Conservation (phyloP, 225 moss, liverwort and hornwort genomes). For the Sphagnum tenellum region DNA sequence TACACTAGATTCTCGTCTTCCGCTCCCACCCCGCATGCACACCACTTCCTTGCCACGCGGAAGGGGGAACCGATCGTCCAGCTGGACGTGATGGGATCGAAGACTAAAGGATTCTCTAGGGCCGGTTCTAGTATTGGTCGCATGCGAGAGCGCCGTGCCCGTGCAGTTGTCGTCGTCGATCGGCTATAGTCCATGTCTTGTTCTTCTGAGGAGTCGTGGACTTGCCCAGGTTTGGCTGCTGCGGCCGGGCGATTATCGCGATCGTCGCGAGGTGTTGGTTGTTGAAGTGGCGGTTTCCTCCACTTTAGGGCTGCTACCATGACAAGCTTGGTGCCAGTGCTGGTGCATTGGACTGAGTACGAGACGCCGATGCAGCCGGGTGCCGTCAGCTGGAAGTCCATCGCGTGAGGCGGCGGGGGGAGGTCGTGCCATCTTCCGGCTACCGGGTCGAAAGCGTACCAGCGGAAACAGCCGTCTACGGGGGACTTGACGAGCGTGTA, state of each 20-base stretch:
- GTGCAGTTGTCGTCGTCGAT: no score
- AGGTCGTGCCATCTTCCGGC: constrained; percentile 5
- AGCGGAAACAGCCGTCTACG: neutral
- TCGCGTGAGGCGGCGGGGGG: constrained; percentile 4
- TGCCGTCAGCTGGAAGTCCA: constrained; percentile 11
- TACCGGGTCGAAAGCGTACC: constrained; percentile 11
- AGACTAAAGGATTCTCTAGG: constrained; percentile 5
- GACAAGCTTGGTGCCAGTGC: constrained; percentile 6
- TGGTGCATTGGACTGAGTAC: constrained; percentile 10
- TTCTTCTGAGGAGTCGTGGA: no score
- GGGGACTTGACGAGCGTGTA: constrained; percentile 3
- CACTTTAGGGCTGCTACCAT: constrained; percentile 9
- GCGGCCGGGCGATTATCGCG: no score
- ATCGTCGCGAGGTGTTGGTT: no score
- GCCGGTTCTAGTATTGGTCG: constrained; percentile 4
- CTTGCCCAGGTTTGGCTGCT: no score
- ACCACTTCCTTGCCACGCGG: constrained; percentile 10
- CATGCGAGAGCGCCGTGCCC: neutral
- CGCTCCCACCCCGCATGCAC: constrained; percentile 7
- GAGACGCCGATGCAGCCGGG: constrained; percentile 14
- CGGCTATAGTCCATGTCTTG: no score
- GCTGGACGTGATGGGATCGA: neutral
- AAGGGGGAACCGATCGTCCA: constrained; percentile 10
- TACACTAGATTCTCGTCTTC: neutral
- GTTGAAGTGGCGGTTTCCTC: neutral